Percentiles rank a stretch among this genome's conserved stretches.
These are phyloP conservation scores for Saccharomyces jurei DNA, from an alignment of 805 yeast species.

Conservation along the genomic window DNA sequence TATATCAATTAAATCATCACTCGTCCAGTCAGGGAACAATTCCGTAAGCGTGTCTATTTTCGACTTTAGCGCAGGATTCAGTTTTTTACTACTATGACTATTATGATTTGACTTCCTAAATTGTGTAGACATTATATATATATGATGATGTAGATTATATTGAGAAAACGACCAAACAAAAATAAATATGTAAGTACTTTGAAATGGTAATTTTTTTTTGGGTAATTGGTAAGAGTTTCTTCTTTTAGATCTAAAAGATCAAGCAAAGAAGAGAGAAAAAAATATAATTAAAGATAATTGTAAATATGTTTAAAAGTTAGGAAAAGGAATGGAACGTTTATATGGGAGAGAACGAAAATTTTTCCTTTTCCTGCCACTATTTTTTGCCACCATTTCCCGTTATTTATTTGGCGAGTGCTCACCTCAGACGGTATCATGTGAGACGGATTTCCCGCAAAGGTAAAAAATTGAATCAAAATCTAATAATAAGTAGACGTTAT, in stretches of 20 bases:
- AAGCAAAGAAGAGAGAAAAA: background rate
- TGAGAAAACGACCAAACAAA: background rate
- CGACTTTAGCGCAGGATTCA: conserved; percentile 28
- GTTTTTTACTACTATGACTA: conserved; percentile 18
- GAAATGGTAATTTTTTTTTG: background rate
- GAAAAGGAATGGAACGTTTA: background rate
- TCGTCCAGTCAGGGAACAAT: conserved; percentile 91
- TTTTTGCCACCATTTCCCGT: conserved; percentile 1
- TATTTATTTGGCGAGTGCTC: background rate
- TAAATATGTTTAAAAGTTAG: background rate
- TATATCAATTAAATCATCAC: conserved; percentile 70
- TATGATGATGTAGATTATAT: background rate
- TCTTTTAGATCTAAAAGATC: background rate
- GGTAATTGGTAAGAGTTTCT: background rate
- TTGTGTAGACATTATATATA: conserved; percentile 9
- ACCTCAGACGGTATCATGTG: background rate
- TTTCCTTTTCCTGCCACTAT: background rate
- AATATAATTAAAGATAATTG: background rate
- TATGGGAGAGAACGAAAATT: background rate
- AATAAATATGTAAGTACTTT: background rate
- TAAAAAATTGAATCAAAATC: background rate
- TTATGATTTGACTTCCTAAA: conserved; percentile 16
- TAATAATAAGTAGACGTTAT: background rate
- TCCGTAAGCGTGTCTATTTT: conserved; percentile 58
- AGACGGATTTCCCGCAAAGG: background rate